phyloP scores from a whole-genome alignment of 2,329 filamentous ascomycete species.

The Talaromyces rugulosus region DNA sequence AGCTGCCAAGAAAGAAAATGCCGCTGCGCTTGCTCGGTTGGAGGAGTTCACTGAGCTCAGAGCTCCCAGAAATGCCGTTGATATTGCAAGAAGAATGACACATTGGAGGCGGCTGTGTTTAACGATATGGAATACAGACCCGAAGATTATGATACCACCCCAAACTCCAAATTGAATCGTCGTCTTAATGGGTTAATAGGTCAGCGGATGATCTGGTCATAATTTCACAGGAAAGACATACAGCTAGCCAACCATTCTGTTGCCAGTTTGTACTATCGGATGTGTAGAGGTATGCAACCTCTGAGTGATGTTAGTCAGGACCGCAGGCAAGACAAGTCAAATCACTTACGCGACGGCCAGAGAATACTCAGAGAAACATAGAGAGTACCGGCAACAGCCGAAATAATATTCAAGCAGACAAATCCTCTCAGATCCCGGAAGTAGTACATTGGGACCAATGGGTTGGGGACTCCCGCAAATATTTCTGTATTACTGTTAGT shows the following conservation, averaged over 20 bases:
- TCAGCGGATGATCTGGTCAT: no score
- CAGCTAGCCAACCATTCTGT: constrained; percentile 25
- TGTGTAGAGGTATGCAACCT: constrained; percentile 24
- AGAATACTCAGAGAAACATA: constrained; percentile 27
- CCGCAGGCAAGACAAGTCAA: no score
- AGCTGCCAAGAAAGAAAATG: not conserved
- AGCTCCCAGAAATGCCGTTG: constrained; percentile 1
- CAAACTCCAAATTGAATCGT: constrained; percentile 21
- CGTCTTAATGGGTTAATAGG: no score
- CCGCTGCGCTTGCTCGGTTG: not conserved
- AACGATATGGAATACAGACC: constrained; percentile 6
- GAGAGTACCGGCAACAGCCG: constrained; percentile 22
- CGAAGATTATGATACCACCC: constrained; percentile 27
- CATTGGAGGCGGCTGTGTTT: not conserved
- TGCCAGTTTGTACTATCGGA: not conserved
- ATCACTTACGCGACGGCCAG: constrained; percentile 21
- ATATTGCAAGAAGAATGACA: not conserved
- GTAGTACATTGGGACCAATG: constrained; percentile 27
- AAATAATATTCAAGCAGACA: constrained; percentile 24
- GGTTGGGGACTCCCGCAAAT: constrained; percentile 16
- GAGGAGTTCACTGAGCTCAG: not conserved
- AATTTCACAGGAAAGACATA: no score
- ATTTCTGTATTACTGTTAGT: not conserved
- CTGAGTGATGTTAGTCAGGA: no score
- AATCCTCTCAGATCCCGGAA: constrained; percentile 31